Conservation (phyloP, 176 grass and related monocot species). For the Poa annua region DNA sequence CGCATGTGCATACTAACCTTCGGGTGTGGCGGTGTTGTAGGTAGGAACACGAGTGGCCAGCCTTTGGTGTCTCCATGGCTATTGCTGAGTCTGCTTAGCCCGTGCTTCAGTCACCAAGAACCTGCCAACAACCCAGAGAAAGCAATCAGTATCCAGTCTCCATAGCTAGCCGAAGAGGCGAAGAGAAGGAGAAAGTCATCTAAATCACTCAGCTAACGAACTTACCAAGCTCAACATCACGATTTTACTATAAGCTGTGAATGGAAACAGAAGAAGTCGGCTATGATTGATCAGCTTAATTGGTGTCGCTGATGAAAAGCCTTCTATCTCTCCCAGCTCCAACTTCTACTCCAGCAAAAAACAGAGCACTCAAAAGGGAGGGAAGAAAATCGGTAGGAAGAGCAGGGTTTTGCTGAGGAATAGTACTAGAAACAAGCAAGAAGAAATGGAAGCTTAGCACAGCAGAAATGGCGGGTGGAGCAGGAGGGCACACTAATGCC, state of each 20-base stretch:
- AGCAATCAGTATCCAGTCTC: not conserved
- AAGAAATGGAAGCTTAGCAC: not conserved
- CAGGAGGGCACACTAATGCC: constrained; percentile 1
- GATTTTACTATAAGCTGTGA: not conserved
- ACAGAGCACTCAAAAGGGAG: not conserved
- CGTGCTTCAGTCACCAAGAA: constrained; percentile 30
- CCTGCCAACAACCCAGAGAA: constrained; percentile 23
- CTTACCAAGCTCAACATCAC: constrained; percentile 20
- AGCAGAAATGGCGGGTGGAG: constrained; percentile 18
- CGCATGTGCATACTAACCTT: constrained; percentile 45
- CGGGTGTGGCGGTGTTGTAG: constrained; percentile 39
- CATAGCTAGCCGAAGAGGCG: not conserved
- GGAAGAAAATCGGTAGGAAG: not conserved
- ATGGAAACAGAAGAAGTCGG: not conserved
- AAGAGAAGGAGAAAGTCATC: not conserved
- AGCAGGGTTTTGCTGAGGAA: not conserved
- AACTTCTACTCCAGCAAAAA: not conserved
- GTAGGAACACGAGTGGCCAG: not conserved
- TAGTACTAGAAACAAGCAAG: constrained; percentile 7
- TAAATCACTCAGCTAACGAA: constrained; percentile 10
- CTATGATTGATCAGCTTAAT: constrained; percentile 13
- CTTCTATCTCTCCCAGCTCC: not conserved
- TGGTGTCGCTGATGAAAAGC: not conserved
- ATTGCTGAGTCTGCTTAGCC: not conserved
- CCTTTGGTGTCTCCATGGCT: constrained; percentile 12